Evolutionary conservation across 2,329 filamentous ascomycete species (phyloP).

Genomic region (Talaromyces sp.): DNA sequence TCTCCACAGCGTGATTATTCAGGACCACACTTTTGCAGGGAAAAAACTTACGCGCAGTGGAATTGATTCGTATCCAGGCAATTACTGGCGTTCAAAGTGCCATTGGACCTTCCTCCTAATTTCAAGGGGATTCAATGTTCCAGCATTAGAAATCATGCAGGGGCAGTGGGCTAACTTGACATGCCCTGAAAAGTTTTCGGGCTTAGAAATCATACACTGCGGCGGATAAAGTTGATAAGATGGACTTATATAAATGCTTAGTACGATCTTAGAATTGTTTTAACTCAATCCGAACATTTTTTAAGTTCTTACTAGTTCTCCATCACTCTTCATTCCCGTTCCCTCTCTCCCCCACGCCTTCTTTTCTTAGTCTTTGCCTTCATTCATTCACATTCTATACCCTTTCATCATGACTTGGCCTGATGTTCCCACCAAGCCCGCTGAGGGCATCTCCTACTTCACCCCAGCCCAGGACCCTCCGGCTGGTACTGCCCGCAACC

Average conservation of each 20-base stretch:
- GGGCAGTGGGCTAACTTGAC: neutral
- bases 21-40: no score
- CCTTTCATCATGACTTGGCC: conserved; percentile 27
- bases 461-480: conserved; percentile 41
- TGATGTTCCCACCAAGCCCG: conserved; percentile 39
- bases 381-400: neutral
- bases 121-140: neutral
- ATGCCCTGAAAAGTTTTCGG: neutral
- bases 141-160: neutral
- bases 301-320: neutral
- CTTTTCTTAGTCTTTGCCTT: neutral
- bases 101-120: neutral
- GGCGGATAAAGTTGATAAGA: neutral
- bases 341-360: neutral
- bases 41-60: no score
- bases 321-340: no score
- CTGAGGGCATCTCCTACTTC: conserved; percentile 41
- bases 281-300: neutral
- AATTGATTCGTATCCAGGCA: no score
- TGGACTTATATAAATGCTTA: neutral
- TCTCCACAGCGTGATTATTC: no score
- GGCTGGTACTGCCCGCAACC: conserved; percentile 43
- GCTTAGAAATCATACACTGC: neutral
- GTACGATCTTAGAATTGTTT: neutral
- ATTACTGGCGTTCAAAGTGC: no score